These are phyloP conservation scores for Cyberlindnera suaveolens DNA, from an alignment of 805 yeast species.

Conservation along the genomic window DNA sequence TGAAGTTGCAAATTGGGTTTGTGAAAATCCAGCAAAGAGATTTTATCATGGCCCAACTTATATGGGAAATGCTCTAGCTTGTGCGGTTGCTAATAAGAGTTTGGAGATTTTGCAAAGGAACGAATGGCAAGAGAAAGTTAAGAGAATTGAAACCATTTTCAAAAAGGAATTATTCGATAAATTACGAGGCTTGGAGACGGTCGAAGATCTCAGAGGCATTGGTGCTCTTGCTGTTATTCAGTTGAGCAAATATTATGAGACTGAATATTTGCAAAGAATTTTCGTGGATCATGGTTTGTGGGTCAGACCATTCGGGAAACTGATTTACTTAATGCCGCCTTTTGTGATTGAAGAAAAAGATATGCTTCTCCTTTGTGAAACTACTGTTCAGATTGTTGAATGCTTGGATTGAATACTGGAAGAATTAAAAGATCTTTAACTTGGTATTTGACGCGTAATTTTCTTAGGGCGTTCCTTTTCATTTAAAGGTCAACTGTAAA, in stretches of 20 bases:
- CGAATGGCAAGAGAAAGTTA: constrained; percentile 1
- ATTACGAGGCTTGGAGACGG: not conserved
- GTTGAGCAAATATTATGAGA: not conserved
- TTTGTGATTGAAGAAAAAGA: constrained; percentile 1
- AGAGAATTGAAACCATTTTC: constrained; percentile 1
- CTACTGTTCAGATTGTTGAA: not conserved
- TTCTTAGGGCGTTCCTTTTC: too few species aligned
- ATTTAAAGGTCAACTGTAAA: too few species aligned
- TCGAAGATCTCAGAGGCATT: constrained; percentile 2
- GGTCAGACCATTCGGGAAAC: constrained; percentile 3
- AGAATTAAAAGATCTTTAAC: too few species aligned
- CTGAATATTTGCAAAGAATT: not conserved
- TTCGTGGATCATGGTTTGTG: constrained; percentile 1
- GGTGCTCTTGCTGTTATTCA: constrained; percentile 3
- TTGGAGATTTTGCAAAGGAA: constrained; percentile 1
- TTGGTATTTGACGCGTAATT: too few species aligned
- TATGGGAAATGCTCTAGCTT: constrained; percentile 2
- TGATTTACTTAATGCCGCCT: constrained; percentile 1
- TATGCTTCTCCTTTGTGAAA: not conserved
- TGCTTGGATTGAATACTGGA: not conserved
- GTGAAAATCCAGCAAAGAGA: constrained; percentile 2
- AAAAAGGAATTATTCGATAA: not conserved
- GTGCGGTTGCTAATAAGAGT: constrained; percentile 3
- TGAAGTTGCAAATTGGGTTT: constrained; percentile 1
- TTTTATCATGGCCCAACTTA: constrained; percentile 3